Evolutionary conservation across 768 basidiomycete species (phyloP), one percentile per base, ranked within the genome.

Genomic region (Agrocybe pediades): DNA sequence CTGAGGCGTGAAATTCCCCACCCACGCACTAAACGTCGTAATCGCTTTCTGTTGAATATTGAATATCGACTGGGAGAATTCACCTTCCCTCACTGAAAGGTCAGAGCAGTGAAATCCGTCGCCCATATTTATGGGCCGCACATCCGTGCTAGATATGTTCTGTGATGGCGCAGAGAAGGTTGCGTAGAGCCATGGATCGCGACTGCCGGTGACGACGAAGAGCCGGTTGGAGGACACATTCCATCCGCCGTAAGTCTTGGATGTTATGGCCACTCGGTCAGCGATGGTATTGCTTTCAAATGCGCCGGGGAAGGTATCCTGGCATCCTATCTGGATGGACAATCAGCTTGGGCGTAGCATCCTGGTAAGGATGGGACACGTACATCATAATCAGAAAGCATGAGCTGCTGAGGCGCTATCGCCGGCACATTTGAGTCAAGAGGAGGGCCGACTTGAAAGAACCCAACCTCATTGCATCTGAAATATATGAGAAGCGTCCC

Each of bases 311-410:
- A 87, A 88, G 79, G 81, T 80, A 53, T 79, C 71, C 50, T 79
- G 78, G 65, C 87, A 88, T 79, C 83, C 83, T 15, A 86, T 76
- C 84, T 86, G n/a, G n/a, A n/a, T n/a, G n/a, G n/a, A n/a, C n/a
- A n/a, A n/a, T n/a, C n/a, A n/a, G n/a, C n/a, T n/a, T n/a, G n/a
- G n/a, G n/a, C n/a, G n/a, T n/a, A n/a, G n/a, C n/a, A n/a, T n/a
- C n/a, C n/a, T n/a, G n/a, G n/a, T n/a, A n/a, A n/a, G n/a, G n/a
- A n/a, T n/a, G n/a, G n/a, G n/a, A n/a, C n/a, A 39, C 54, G 51
- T 24, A n/a, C 20, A 30, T n/a, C 59, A 73, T 16, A 54, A 81
- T 81, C 64, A 83, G 65, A 59, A 84, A 82, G 59, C 82, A 84
- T 15, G 0, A 81, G 81, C 54, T 81, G 77, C 21, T 84, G 66